Conservation (phyloP, 345 rosid species). For the Hypericum androsaemum region DNA sequence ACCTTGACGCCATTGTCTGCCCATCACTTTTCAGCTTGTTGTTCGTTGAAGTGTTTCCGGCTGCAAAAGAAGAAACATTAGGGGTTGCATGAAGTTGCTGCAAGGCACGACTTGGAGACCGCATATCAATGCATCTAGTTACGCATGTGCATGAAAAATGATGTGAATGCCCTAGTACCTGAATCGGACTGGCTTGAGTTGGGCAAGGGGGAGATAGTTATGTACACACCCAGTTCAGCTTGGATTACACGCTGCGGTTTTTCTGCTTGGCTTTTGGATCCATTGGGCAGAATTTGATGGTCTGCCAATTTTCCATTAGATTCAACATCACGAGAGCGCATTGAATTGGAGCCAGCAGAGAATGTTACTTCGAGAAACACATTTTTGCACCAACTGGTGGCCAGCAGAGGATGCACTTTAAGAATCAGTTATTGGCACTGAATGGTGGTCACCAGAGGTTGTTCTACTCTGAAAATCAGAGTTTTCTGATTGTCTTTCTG, state of each 20-base stretch:
- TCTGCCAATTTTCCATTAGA: slow-evolving; percentile 21
- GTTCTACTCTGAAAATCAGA: slow-evolving; percentile 20
- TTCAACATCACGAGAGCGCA: slow-evolving; percentile 28
- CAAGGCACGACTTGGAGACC: too few species aligned
- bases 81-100: too few species aligned
- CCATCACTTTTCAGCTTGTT: slow-evolving; percentile 92
- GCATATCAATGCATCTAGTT: too few species aligned
- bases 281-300: slow-evolving; percentile 28
- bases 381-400: too few species aligned
- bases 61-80: slow-evolving; percentile 20
- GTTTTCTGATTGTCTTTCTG: slow-evolving; percentile 36
- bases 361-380: too few species aligned
- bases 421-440: slow-evolving; percentile 9
- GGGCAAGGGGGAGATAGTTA: slow-evolving; percentile 52
- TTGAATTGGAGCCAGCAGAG: too few species aligned
- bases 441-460: slow-evolving; percentile 1
- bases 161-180: slow-evolving; percentile 28
- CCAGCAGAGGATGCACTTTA: slow-evolving; percentile 11
- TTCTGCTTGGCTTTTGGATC: slow-evolving; percentile 37
- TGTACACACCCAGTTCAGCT: slow-evolving; percentile 73
- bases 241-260: slow-evolving; percentile 52
- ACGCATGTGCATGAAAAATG: too few species aligned
- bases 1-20: slow-evolving; percentile 53
- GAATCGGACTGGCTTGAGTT: slow-evolving; percentile 76
- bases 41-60: slow-evolving; percentile 59